Conservation (phyloP, 2,329 filamentous ascomycete genomes). For the Metarhizium album region DNA sequence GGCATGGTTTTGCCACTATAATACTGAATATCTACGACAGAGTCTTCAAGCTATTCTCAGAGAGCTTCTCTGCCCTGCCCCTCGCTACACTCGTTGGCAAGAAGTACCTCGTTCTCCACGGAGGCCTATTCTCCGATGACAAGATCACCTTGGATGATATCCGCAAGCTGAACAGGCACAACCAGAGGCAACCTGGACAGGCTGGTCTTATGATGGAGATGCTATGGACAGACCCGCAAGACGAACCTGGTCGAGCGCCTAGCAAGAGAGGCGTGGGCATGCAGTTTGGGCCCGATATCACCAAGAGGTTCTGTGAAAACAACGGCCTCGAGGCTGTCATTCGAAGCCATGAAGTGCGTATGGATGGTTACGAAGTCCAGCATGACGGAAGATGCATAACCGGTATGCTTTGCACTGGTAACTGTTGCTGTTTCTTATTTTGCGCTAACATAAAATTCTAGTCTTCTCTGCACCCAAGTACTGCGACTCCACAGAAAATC, state of each 20-base stretch:
- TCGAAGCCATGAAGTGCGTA: conserved; percentile 92
- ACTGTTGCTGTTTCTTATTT: not conserved
- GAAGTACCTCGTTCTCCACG: conserved; percentile 88
- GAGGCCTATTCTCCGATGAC: conserved; percentile 92
- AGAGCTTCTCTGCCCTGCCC: conserved; percentile 90
- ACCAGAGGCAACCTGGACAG: conserved; percentile 87
- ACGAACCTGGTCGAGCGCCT: conserved; percentile 73
- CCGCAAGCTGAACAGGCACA: conserved; percentile 80
- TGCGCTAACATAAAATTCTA: conserved; percentile 21
- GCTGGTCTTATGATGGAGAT: conserved; percentile 99
- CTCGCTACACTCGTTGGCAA: conserved; percentile 83
- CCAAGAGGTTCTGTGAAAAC: conserved; percentile 90
- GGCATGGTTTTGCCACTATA: not conserved
- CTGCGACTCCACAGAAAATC: conserved; percentile 96
- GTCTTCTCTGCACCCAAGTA: conserved; percentile 98
- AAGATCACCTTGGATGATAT: conserved; percentile 88
- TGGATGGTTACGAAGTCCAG: conserved; percentile 99
- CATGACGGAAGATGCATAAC: conserved; percentile 94
- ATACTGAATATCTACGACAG: conserved; percentile 24
- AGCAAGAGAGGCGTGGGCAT: conserved; percentile 95
- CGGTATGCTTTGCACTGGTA: conserved; percentile 36
- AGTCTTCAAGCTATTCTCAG: conserved; percentile 93
- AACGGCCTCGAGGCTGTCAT: conserved; percentile 94
- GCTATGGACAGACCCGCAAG: conserved; percentile 97
- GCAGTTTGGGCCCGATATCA: conserved; percentile 94